Conservation (phyloP, 2,329 filamentous ascomycete genomes). For the Colletotrichum destructivum region DNA sequence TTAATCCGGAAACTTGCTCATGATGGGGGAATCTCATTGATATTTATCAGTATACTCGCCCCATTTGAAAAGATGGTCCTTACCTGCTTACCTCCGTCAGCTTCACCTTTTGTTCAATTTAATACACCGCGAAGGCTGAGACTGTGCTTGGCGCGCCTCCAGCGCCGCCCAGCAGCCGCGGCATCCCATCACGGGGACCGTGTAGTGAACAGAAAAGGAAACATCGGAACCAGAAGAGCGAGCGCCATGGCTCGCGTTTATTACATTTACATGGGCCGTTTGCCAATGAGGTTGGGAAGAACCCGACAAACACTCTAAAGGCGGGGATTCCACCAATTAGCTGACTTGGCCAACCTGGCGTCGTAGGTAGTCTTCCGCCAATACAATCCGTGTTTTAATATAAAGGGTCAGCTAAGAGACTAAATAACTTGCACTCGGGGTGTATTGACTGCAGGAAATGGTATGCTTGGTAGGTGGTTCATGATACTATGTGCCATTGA, state of each 20-base stretch:
- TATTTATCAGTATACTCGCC: neutral
- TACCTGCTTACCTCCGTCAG: neutral
- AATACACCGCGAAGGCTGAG: conserved; percentile 2
- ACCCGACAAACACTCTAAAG: conserved; percentile 9
- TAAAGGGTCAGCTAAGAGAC: neutral
- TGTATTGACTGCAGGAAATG: neutral
- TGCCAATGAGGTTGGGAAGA: conserved; percentile 14
- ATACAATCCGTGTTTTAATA: neutral
- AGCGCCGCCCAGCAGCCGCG: conserved; percentile 1
- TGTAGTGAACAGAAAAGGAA: conserved; percentile 19
- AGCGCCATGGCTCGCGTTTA: conserved; percentile 22
- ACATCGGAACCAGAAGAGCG: conserved; percentile 38
- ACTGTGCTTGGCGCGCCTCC: conserved; percentile 12
- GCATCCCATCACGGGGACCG: conserved; percentile 23
- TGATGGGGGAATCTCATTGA: neutral
- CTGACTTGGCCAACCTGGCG: neutral
- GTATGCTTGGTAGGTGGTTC: neutral
- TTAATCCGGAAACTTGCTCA: conserved; percentile 11
- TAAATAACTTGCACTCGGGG: neutral
- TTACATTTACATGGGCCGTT: neutral
- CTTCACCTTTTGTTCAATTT: neutral
- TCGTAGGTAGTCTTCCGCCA: conserved; percentile 6
- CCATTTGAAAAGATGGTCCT: neutral
- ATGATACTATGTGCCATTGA: conserved; percentile 9
- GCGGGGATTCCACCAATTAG: conserved; percentile 22